phyloP scores from a whole-genome alignment of 805 yeast genomes.

The Metschnikowia shivogae region DNA sequence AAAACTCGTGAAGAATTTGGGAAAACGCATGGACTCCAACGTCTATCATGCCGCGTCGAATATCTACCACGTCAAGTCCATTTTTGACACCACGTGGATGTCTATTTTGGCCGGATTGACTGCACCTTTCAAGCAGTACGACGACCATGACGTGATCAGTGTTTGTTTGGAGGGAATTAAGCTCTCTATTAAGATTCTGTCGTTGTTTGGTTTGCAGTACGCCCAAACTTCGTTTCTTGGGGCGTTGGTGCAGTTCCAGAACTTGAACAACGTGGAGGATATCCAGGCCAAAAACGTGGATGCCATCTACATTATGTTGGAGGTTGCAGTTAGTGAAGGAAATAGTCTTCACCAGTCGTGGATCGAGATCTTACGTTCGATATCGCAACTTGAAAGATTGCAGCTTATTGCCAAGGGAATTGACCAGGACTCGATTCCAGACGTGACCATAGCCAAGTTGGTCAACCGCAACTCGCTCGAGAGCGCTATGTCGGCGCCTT shows the following conservation, averaged over 20 bases:
- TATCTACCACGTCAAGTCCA: constrained; percentile 85
- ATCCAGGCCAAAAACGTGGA: constrained; percentile 74
- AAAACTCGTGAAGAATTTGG: constrained; percentile 65
- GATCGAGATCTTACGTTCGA: constrained; percentile 75
- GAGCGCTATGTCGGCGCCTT: constrained; percentile 39
- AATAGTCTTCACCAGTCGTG: constrained; percentile 67
- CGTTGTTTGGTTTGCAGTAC: constrained; percentile 76
- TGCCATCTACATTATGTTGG: constrained; percentile 71
- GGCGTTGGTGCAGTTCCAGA: constrained; percentile 83
- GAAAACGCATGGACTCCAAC: constrained; percentile 41
- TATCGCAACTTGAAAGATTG: constrained; percentile 87
- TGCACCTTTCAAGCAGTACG: constrained; percentile 87
- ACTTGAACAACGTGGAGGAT: constrained; percentile 72
- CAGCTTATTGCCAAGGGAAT: constrained; percentile 86
- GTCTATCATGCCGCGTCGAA: constrained; percentile 80
- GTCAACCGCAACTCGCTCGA: constrained; percentile 50
- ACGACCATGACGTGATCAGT: constrained; percentile 64
- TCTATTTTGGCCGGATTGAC: constrained; percentile 91
- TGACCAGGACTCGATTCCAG: constrained; percentile 80
- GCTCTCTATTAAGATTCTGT: constrained; percentile 75
- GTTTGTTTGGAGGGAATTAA: constrained; percentile 82
- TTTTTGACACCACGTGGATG: constrained; percentile 96
- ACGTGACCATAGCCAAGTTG: constrained; percentile 70
- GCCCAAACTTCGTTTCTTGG: constrained; percentile 88
- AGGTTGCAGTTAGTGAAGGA: constrained; percentile 78